phyloP scores from a whole-genome alignment of 2,329 filamentous ascomycete genomes.

The Cercospora sesami region DNA sequence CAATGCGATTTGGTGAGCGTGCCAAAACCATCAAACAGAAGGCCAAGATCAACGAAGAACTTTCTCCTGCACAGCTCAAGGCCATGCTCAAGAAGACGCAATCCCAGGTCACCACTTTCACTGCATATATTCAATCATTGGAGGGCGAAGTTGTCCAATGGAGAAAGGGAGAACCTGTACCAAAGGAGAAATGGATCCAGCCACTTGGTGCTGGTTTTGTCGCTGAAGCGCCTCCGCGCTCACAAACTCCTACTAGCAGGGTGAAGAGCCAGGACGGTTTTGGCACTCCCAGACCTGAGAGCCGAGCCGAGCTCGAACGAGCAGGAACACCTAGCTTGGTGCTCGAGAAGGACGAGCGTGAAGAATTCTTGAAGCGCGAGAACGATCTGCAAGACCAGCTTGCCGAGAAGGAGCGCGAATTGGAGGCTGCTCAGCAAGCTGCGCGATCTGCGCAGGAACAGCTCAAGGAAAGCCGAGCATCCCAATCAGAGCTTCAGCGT shows the following conservation, averaged over 20 bases:
- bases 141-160: constrained; percentile 84
- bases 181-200: constrained; percentile 83
- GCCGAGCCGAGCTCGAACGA: constrained; percentile 69
- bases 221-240: constrained; percentile 52
- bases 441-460: constrained; percentile 85
- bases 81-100: constrained; percentile 88
- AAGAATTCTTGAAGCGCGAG: constrained; percentile 91
- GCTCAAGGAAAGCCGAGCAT: constrained; percentile 78
- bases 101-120: constrained; percentile 82
- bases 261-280: constrained; percentile 50
- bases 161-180: constrained; percentile 84
- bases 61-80: constrained; percentile 95
- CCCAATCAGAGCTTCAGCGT: constrained; percentile 76
- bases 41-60: constrained; percentile 98
- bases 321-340: constrained; percentile 83
- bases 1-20: constrained; percentile 88
- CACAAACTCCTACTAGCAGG: constrained; percentile 62
- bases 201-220: constrained; percentile 54
- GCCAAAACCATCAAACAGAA: constrained; percentile 99
- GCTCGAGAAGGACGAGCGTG: constrained; percentile 92
- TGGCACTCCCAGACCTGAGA: constrained; percentile 59
- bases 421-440: constrained; percentile 75
- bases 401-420: constrained; percentile 83
- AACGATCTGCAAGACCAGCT: constrained; percentile 98
- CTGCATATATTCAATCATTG: constrained; percentile 77